These are phyloP conservation scores for Hydrangea macrophylla DNA, from an alignment of 148 eudicot species.

Conservation along the genomic window DNA sequence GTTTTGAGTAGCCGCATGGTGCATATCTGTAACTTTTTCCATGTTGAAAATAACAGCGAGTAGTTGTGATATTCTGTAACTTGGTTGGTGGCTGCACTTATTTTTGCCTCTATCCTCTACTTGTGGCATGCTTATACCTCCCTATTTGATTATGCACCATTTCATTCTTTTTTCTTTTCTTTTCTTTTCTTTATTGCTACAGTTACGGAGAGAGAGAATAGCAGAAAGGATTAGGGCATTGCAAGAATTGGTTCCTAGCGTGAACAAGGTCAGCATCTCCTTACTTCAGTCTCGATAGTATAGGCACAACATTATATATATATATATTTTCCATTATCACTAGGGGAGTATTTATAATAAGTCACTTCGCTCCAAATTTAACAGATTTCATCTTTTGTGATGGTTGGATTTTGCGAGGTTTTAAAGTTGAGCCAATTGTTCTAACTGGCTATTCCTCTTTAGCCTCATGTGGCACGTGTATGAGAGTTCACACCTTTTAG, in stretches of 20 bases:
- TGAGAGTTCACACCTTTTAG: too few species aligned
- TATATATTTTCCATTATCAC: too few species aligned
- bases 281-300: background rate
- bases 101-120: background rate
- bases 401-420: too few species aligned
- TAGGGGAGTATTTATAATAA: too few species aligned
- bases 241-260: conserved; percentile 76
- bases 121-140: background rate
- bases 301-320: background rate
- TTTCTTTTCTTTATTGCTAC: too few species aligned
- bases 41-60: background rate
- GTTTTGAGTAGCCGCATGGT: background rate
- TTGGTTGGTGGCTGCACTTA: background rate
- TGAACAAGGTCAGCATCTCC: conserved; percentile 51
- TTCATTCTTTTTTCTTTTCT: background rate
- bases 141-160: background rate
- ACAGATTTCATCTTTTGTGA: too few species aligned
- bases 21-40: background rate
- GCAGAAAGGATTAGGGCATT: conserved; percentile 71
- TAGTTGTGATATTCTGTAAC: background rate
- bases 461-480: too few species aligned
- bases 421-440: too few species aligned
- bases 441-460: too few species aligned
- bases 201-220: conserved; percentile 69
- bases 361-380: too few species aligned